phyloP scores from a whole-genome alignment of 2,329 filamentous ascomycete genomes.

The Hypomyces rosellus region DNA sequence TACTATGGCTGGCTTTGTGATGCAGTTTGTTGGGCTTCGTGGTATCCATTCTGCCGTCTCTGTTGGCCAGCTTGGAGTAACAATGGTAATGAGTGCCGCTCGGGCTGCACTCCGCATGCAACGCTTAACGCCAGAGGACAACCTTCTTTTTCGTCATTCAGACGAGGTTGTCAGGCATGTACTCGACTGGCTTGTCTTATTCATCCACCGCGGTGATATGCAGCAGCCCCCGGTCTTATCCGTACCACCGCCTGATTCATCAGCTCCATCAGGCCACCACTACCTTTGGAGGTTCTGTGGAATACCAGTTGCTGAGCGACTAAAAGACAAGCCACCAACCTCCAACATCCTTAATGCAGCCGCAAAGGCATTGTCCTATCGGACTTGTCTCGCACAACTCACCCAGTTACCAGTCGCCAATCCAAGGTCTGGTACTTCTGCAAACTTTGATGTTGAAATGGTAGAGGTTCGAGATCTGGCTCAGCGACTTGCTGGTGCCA shows the following conservation, averaged over 20 bases:
- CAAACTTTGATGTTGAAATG: too few species aligned
- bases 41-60: conserved; percentile 17
- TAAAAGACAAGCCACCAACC: too few species aligned
- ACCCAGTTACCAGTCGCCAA: too few species aligned
- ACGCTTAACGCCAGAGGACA: conserved; percentile 12
- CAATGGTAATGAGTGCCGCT: conserved; percentile 15
- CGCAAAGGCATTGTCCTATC: too few species aligned
- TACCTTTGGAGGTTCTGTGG: too few species aligned
- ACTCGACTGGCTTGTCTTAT: conserved; percentile 19
- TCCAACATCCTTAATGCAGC: too few species aligned
- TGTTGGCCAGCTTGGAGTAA: conserved; percentile 14
- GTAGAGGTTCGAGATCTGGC: too few species aligned
- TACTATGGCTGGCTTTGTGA: conserved; percentile 11
- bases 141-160: conserved; percentile 9
- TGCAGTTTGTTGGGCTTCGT: conserved; percentile 19
- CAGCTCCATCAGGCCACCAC: not conserved
- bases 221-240: too few species aligned
- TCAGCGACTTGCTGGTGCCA: too few species aligned
- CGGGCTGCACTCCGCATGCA: conserved; percentile 15
- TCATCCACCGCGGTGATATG: conserved; percentile 2
- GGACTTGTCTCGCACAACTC: too few species aligned
- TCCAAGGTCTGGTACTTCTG: too few species aligned
- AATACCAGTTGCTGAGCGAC: too few species aligned
- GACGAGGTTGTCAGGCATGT: conserved; percentile 15
- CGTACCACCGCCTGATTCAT: not conserved